Evolutionary conservation across 345 rosid species (phyloP).

Genomic region (Brassica cretica): DNA sequence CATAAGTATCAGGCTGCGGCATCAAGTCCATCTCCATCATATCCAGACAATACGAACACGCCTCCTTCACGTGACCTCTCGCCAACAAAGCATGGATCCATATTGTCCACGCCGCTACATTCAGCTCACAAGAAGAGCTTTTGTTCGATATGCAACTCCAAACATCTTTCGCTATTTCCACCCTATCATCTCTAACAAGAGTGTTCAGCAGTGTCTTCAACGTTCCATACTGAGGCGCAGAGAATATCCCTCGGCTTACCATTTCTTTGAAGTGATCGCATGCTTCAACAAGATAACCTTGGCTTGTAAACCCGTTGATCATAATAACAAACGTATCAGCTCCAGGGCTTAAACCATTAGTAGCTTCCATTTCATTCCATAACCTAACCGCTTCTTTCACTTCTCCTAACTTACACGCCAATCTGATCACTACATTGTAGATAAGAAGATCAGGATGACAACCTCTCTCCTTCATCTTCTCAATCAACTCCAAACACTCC

Average conservation of each 20-base stretch:
- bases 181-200: conserved; percentile 71
- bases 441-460: conserved; percentile 62
- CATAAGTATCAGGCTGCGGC: conserved; percentile 93
- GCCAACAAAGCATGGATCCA: conserved; percentile 89
- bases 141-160: conserved; percentile 71
- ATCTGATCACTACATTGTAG: conserved; percentile 69
- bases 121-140: conserved; percentile 65
- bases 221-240: conserved; percentile 75
- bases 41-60: conserved; percentile 82
- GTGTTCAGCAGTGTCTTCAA: conserved; percentile 70
- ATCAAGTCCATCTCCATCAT: conserved; percentile 87
- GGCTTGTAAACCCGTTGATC: conserved; percentile 75
- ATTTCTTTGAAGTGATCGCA: conserved; percentile 79
- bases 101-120: conserved; percentile 88
- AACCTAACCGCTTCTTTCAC: conserved; percentile 57
- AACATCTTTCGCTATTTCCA: conserved; percentile 81
- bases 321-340: conserved; percentile 71
- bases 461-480: conserved; percentile 59
- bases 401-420: conserved; percentile 83
- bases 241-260: conserved; percentile 75
- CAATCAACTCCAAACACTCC: conserved; percentile 67
- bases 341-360: conserved; percentile 67
- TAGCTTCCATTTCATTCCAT: conserved; percentile 84
- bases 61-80: conserved; percentile 82
- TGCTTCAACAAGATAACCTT: conserved; percentile 67